Base-by-base conservation (phyloP, 768 basidiomycete genomes). In the Pleurotus salmoneostramineus region DNA sequence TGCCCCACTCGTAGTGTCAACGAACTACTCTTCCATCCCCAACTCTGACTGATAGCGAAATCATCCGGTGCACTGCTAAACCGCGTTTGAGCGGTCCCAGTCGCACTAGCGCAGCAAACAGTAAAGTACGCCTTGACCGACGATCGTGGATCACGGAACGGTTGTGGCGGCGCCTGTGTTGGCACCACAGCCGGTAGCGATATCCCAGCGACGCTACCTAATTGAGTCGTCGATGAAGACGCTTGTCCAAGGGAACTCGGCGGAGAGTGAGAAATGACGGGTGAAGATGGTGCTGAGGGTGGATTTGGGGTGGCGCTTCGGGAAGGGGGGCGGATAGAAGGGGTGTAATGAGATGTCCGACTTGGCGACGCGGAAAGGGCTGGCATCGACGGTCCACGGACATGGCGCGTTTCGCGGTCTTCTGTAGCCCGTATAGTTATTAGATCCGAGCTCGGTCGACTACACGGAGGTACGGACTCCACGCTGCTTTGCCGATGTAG, bases 61-160 rank as follows among this genome's bases (percentile, higher is more conserved):
- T 82, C 78, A 66, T 97, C 95, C 1, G 95, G 95, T 3, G 87
- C 82, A 61, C 91, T 94, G 49, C 87, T 83, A 68, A 96, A 96
- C 40, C 86, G 79, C 54, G 91, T 94, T 66, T 93, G 78, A 33
- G 87, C 87, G 5, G 91, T 84, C 2, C 95, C 93, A 5, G 88
- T 87, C 14, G 87, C 84, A 58, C 85, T 91, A 0, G 89, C 82
- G 65, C 94, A 95, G 58, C 84, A 84, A 57, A 96, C 86, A 27
- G 83, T 81, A 67, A 97, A 97, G 69, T 92, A 93, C 0, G 91
- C 91, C 35, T 86, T 79, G 46, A 94, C 78, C 3, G 80, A 72
- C 36, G 83, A 68, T 17, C 92, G 83, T 27, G 88, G 84, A 67
- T 94, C 92, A 58, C 90, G 81, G 69, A 88, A 93, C 11, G 87